phyloP scores from a whole-genome alignment of 208 protist species.

The Spongospora subterranea region DNA sequence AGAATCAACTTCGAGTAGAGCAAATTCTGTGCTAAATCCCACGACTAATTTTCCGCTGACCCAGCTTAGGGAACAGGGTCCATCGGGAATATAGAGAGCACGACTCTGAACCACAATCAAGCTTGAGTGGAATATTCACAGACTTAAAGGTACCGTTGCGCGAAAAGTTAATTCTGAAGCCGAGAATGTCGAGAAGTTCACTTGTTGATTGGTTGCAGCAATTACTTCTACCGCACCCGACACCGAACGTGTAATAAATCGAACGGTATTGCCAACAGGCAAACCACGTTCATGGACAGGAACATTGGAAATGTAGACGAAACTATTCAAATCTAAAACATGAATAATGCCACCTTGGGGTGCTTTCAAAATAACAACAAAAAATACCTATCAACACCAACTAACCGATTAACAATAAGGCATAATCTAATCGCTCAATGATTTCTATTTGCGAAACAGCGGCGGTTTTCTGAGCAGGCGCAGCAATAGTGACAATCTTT shows the following conservation, averaged over 20 bases:
- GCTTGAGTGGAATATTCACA: not conserved
- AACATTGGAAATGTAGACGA: not conserved
- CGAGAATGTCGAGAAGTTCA: not conserved
- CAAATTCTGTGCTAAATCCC: not conserved
- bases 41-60: not conserved
- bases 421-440: no score
- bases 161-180: not conserved
- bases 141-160: not conserved
- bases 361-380: no score
- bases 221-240: not conserved
- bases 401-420: no score
- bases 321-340: not conserved
- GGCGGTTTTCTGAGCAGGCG: no score
- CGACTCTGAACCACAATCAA: not conserved
- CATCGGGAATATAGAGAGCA: slow-evolving; percentile 37
- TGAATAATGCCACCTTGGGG: not conserved
- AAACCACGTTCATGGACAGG: not conserved
- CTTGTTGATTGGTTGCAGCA: not conserved
- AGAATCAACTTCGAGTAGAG: not conserved
- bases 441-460: no score
- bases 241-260: slow-evolving; percentile 11
- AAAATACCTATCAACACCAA: no score
- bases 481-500: no score
- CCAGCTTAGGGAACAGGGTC: not conserved
- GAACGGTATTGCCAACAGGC: not conserved